A percentile compares a stretch with the other conserved stretches of the same genome.
phyloP scores from a whole-genome alignment of 495 filamentous ascomycete genomes.

The Xeromyces bisporus region DNA sequence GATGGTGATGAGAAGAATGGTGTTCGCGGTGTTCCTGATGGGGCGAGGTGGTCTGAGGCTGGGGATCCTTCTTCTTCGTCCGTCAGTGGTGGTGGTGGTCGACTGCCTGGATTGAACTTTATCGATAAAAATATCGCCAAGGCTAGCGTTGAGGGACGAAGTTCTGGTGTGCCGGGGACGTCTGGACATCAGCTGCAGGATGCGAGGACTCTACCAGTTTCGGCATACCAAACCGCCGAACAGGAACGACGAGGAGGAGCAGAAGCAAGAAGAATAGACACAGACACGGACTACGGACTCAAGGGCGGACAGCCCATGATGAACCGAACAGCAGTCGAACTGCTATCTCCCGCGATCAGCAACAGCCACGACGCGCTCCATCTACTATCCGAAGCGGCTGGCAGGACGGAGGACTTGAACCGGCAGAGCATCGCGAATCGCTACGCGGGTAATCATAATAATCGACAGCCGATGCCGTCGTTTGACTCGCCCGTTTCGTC shows the following conservation, averaged over 20 bases:
- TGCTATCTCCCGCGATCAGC: conserved; percentile 40
- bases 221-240: conserved; percentile 15
- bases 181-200: conserved; percentile 16
- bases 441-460: conserved; percentile 17
- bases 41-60: conserved; percentile 20
- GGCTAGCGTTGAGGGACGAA: conserved; percentile 10
- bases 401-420: conserved; percentile 32
- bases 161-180: conserved; percentile 11
- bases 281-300: conserved; percentile 12
- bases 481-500: conserved; percentile 28
- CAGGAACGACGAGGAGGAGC: too few species aligned
- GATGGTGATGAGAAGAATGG: not conserved
- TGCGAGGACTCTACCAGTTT: conserved; percentile 11
- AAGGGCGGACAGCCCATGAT: conserved; percentile 31
- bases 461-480: conserved; percentile 26
- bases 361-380: conserved; percentile 44
- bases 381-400: conserved; percentile 41
- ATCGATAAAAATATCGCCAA: not conserved
- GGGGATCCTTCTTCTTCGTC: too few species aligned
- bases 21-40: conserved; percentile 8
- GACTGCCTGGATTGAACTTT: not conserved
- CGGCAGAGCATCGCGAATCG: conserved; percentile 24
- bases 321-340: conserved; percentile 35
- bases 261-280: conserved; percentile 16
- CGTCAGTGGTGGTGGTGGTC: conserved; percentile 4